phyloP scores from a whole-genome alignment of 2,329 filamentous ascomycete genomes.

The Alternaria triticimaculans region DNA sequence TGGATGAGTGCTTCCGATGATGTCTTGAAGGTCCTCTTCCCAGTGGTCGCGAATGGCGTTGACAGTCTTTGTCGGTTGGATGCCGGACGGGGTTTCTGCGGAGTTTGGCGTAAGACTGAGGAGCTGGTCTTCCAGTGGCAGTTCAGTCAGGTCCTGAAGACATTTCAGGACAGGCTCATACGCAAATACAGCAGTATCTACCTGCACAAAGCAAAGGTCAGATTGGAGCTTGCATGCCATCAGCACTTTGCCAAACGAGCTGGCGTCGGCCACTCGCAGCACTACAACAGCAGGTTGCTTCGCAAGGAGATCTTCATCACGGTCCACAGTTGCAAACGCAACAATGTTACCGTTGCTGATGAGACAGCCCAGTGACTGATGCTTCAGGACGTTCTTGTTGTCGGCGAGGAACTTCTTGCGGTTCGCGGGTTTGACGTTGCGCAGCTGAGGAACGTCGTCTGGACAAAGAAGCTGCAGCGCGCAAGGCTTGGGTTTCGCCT shows the following conservation, averaged over 20 bases:
- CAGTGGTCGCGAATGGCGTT: slow-evolving; percentile 24
- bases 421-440: slow-evolving; percentile 21
- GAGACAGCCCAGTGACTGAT: slow-evolving; percentile 68
- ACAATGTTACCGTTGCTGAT: slow-evolving; percentile 59
- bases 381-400: slow-evolving; percentile 61
- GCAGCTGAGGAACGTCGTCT: slow-evolving; percentile 56
- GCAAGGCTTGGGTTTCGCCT: slow-evolving; percentile 36
- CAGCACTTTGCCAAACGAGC: slow-evolving; percentile 57
- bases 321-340: slow-evolving; percentile 66
- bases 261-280: slow-evolving; percentile 59
- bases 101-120: slow-evolving; percentile 44
- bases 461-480: slow-evolving; percentile 52
- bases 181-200: slow-evolving; percentile 71
- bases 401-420: slow-evolving; percentile 55
- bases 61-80: slow-evolving; percentile 34
- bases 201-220: slow-evolving; percentile 60
- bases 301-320: slow-evolving; percentile 57
- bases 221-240: slow-evolving; percentile 29
- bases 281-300: slow-evolving; percentile 55
- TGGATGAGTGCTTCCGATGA: slow-evolving; percentile 21
- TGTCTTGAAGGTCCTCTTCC: slow-evolving; percentile 24
- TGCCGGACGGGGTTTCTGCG: slow-evolving; percentile 27
- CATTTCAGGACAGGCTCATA: slow-evolving; percentile 70
- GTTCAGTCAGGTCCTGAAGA: slow-evolving; percentile 61
- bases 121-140: slow-evolving; percentile 64